phyloP scores from a whole-genome alignment of 2,329 filamentous ascomycete species.

The Neonectria coccinea region DNA sequence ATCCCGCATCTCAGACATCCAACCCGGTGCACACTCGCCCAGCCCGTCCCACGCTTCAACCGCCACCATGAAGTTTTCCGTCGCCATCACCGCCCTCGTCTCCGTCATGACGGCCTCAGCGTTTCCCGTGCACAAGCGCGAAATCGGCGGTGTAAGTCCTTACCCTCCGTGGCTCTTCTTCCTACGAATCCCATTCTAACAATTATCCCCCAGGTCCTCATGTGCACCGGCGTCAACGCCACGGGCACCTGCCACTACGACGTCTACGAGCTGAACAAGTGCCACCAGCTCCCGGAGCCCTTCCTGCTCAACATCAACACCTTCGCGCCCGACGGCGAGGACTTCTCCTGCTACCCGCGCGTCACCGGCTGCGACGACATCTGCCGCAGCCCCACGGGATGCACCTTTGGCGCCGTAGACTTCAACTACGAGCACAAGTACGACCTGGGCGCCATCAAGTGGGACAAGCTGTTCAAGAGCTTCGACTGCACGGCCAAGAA shows the following conservation, averaged over 20 bases:
- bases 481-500: constrained; percentile 49
- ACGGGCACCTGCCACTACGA: constrained; percentile 60
- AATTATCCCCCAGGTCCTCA: constrained; percentile 54
- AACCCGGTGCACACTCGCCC: neutral
- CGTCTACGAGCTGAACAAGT: constrained; percentile 57
- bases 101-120: constrained; percentile 42
- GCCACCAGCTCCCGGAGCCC: constrained; percentile 58
- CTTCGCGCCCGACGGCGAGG: constrained; percentile 63
- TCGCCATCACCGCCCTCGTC: constrained; percentile 35
- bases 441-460: constrained; percentile 59
- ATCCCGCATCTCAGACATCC: constrained; percentile 22
- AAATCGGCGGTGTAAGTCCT: constrained; percentile 60
- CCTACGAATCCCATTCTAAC: constrained; percentile 7
- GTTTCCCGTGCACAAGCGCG: constrained; percentile 54
- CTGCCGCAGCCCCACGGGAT: constrained; percentile 64
- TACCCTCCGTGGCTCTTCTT: neutral
- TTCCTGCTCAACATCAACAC: constrained; percentile 58
- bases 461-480: constrained; percentile 55
- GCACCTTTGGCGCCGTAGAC: constrained; percentile 62
- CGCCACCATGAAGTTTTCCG: constrained; percentile 48
- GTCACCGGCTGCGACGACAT: constrained; percentile 54
- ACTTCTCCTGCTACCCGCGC: constrained; percentile 62
- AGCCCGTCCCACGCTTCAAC: constrained; percentile 5
- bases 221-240: constrained; percentile 63
- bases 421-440: constrained; percentile 60